Conservation (phyloP, 768 basidiomycete species). For the Pleurotus eryngii region DNA sequence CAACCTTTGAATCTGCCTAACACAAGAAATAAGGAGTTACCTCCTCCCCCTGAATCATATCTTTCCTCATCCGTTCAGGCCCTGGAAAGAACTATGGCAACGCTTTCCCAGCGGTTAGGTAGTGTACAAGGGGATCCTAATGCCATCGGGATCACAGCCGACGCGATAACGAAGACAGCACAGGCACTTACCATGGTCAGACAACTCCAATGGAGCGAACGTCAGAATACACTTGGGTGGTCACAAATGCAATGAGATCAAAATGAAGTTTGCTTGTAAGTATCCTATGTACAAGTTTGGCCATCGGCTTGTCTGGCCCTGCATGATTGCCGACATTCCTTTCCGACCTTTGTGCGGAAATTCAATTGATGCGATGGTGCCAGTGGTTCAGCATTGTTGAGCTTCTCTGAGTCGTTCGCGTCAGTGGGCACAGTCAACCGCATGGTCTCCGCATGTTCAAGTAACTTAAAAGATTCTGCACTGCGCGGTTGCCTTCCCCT, state of each 20-base stretch:
- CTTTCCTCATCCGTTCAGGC: slow-evolving; percentile 39
- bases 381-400: too few relatives aligned
- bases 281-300: too few relatives aligned
- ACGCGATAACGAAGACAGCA: slow-evolving; percentile 63
- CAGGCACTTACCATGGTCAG: slow-evolving; percentile 60
- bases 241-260: neutral
- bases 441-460: slow-evolving; percentile 9
- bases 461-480: slow-evolving; percentile 4
- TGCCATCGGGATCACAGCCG: slow-evolving; percentile 57
- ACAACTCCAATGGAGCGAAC: slow-evolving; percentile 50
- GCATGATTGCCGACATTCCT: too few relatives aligned
- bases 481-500: neutral
- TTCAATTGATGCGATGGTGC: too few relatives aligned
- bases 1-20: too few relatives aligned
- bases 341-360: too few relatives aligned
- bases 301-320: too few relatives aligned
- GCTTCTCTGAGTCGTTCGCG: neutral
- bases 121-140: slow-evolving; percentile 38
- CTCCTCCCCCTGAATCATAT: neutral
- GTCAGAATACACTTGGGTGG: slow-evolving; percentile 16
- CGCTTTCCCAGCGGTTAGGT: slow-evolving; percentile 48
- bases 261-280: too few relatives aligned
- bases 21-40: neutral
- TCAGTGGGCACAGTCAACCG: neutral
- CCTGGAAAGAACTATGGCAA: slow-evolving; percentile 50